Base-by-base conservation (phyloP, 176 grass and related monocot genomes). In the Musa acuminata region DNA sequence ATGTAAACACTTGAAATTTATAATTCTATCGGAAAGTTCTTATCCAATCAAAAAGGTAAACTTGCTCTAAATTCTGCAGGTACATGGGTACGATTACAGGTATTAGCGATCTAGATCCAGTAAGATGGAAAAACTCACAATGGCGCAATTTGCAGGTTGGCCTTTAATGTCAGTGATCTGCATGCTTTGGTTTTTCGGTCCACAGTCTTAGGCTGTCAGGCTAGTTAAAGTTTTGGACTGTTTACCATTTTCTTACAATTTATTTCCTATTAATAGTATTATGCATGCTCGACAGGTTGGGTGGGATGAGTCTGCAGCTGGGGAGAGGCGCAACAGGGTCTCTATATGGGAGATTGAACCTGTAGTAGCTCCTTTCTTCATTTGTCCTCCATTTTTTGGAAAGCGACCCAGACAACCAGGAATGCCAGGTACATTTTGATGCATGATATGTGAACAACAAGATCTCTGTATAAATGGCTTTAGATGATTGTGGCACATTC, bases 21-120 rank as follows among this genome's bases (percentile, higher is more conserved):
- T 48, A 68, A 23, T 77, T 73, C 8, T 2, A 12, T 7, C 49
- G 4, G 54, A 20, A 10, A 62, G 20, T 49, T 2, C 23, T 16
- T 13, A 43, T 43, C 35, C 11, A 23, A 10, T 49, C 13, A 49
- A 13, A 51, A 67, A 53, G 53, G 1, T 21, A 51, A 60, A 62
- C 16, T 25, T 24, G 0, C 0, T 58, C n/a, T 68, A 64, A 14
- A 21, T 69, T 64, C 74, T 82, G 80, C 84, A 99, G 96, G 87
- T 99, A 95, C 83, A 99, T 95, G 96, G 96, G 96, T 73, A 99
- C 96, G 1, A 89, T 99, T 76, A 99, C 96, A 53, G 96, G 96
- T 57, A 95, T 95, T 84, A 99, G 82, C 69, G 96, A 99, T 72
- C 73, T 99, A 77, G 91, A 99, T 80, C 80, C 96, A 80, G 82